These are phyloP conservation scores for Cryptococcus wingfieldii DNA, from an alignment of 1,284 basidiomycete species.

Conservation along the genomic window DNA sequence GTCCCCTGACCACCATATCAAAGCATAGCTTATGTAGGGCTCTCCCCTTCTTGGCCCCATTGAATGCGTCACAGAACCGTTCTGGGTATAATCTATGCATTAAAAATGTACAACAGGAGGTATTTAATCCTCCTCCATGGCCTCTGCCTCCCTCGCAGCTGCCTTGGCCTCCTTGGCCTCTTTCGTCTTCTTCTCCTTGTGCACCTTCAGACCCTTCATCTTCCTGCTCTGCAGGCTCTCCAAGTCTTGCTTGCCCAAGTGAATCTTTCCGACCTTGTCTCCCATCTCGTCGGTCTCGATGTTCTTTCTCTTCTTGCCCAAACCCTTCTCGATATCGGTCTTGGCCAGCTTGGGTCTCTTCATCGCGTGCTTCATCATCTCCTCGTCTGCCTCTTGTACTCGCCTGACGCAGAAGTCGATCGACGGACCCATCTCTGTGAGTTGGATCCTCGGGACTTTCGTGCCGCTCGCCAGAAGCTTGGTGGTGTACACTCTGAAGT, in stretches of 20 bases:
- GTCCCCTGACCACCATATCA: no score
- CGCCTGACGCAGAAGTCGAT: constrained; percentile 80
- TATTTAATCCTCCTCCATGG: constrained; percentile 12
- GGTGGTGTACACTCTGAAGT: constrained; percentile 82
- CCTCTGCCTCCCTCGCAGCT: constrained; percentile 17
- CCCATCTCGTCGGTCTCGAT: constrained; percentile 98
- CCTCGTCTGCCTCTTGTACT: constrained; percentile 67
- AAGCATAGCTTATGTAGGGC: no score
- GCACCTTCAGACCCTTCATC: constrained; percentile 49
- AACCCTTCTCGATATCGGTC: constrained; percentile 73
- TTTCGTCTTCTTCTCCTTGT: constrained; percentile 18
- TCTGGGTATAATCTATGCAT: not conserved
- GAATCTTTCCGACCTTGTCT: constrained; percentile 83
- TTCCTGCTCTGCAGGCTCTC: constrained; percentile 64
- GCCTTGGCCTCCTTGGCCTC: constrained; percentile 17
- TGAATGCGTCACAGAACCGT: not conserved
- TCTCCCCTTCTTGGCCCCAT: no score
- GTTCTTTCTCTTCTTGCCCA: constrained; percentile 92
- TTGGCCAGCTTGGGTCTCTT: constrained; percentile 82
- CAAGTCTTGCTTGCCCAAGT: constrained; percentile 87
- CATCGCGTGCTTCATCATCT: constrained; percentile 74
- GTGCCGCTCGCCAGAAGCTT: constrained; percentile 67
- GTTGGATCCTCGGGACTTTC: constrained; percentile 71
- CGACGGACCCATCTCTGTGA: constrained; percentile 85
- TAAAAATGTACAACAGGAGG: constrained; percentile 7